phyloP scores from a whole-genome alignment of 2,329 filamentous ascomycete genomes.

The Gnomoniopsis sp. region DNA sequence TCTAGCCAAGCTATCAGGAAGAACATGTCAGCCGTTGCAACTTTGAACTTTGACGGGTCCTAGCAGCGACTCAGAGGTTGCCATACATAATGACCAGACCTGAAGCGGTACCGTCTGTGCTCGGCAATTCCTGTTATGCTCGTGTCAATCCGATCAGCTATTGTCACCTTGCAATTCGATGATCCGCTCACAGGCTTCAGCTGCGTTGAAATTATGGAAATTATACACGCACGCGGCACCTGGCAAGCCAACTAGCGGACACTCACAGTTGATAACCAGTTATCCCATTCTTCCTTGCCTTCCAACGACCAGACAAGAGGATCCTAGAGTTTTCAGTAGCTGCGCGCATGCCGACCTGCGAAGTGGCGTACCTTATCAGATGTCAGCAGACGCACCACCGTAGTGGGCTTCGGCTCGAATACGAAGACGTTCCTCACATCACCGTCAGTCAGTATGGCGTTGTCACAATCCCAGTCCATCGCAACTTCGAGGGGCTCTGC shows the following conservation, averaged over 20 bases:
- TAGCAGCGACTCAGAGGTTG: neutral
- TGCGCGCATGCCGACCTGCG: neutral
- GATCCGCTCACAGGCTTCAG: neutral
- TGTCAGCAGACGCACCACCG: neutral
- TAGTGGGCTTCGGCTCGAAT: conserved; percentile 4
- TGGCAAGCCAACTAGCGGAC: neutral
- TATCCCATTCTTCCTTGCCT: neutral
- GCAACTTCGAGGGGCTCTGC: too few species aligned
- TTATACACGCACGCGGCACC: neutral
- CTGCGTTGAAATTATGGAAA: neutral
- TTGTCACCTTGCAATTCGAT: neutral
- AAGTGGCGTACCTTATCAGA: neutral
- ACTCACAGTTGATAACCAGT: neutral
- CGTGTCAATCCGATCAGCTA: neutral
- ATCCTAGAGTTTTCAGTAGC: neutral
- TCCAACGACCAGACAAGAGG: neutral
- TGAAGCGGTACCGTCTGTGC: neutral
- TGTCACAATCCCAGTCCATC: conserved; percentile 3
- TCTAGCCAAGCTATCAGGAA: neutral
- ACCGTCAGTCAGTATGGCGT: neutral
- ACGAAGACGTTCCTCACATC: conserved; percentile 5
- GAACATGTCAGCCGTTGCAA: neutral
- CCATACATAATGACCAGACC: neutral
- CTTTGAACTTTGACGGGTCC: neutral
- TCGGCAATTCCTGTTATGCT: neutral